phyloP scores from a whole-genome alignment of 2,329 filamentous ascomycete genomes.

The Knoxdaviesia capensis region DNA sequence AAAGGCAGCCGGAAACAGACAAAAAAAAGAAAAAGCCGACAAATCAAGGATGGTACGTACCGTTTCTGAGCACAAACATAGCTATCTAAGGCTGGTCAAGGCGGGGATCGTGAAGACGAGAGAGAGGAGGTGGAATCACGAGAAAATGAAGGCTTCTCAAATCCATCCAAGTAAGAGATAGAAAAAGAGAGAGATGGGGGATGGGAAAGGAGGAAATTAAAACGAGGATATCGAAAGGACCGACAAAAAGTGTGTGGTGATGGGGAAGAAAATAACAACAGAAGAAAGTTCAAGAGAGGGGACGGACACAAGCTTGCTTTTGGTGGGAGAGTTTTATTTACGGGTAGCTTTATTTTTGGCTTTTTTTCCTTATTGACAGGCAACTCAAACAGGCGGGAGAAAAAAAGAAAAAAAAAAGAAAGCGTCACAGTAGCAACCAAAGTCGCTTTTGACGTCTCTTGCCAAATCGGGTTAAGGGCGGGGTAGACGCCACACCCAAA shows the following conservation, averaged over 20 bases:
- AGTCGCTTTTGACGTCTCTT: not conserved
- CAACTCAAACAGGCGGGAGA: not conserved
- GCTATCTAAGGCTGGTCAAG: too few relatives aligned
- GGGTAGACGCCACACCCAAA: not conserved
- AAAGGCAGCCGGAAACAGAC: not conserved
- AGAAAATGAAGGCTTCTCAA: too few relatives aligned
- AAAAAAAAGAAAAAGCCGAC: not conserved
- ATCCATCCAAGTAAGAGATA: not conserved
- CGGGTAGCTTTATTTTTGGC: too few relatives aligned
- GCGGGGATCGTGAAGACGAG: too few relatives aligned
- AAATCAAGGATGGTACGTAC: slow-evolving; percentile 14
- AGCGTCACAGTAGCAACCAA: not conserved
- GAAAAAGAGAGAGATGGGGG: not conserved
- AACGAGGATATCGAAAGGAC: not conserved
- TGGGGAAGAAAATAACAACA: not conserved
- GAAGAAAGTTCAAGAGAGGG: not conserved
- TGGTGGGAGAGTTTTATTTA: not conserved
- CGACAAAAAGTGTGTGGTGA: not conserved
- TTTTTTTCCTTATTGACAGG: too few relatives aligned
- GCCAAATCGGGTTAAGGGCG: not conserved
- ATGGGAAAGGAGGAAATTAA: not conserved
- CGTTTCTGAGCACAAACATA: slow-evolving; percentile 24
- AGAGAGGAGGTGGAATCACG: too few relatives aligned
- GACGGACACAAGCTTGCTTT: not conserved
- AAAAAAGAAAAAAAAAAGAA: not conserved